Base-by-base conservation (phyloP, 2,329 filamentous ascomycete genomes). In the Stagonosporopsis vannaccii region DNA sequence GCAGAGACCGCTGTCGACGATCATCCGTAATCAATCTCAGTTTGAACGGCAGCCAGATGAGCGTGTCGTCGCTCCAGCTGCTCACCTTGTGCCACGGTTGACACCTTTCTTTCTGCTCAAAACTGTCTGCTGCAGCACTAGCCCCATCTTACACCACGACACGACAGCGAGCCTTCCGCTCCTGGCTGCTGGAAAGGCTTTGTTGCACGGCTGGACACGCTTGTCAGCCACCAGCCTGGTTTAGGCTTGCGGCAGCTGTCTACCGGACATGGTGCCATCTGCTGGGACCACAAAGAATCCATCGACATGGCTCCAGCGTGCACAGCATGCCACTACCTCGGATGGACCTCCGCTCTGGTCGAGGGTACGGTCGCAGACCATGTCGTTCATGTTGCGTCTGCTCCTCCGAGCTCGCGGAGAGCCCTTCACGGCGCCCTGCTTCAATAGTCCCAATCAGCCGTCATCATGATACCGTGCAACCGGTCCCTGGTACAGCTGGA, bases 221-320 rank as follows among this genome's bases (percentile, higher is more conserved):
- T 59, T 28, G 30, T 57, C 68, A 68, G 69, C 72, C 72, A 71
- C 63, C 67, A 68, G 56, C 70, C 69, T 61, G 71, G 69, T 73
- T 70, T 52, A 57, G 66, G 66, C 62, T 48, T 67, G 67, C 70
- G 63, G 70, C 69, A 72, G 63, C 66, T 68, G 65, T 70, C 65
- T 64, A 60, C 69, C 65, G 66, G 62, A 50, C 58, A 65, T 67
- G 65, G 64, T 69, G 55, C 58, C 61, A 60, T 61, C 58, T 65
- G 58, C 60, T 66, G 56, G 59, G 46, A 56, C 60, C 56, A 67
- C 59, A 59, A 51, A 46, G 56, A 56, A 54, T 60, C 71, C 71
- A 61, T 60, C 61, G 56, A 58, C 63, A 26, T 68, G 71, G 71
- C 61, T 70, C 61, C 58, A 60, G 51, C 30, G 58, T 54, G 54